A percentile compares a stretch with the other conserved stretches of the same genome.
Evolutionary conservation across 495 filamentous ascomycete species (phyloP).

Genomic region (Neurospora sp.): DNA sequence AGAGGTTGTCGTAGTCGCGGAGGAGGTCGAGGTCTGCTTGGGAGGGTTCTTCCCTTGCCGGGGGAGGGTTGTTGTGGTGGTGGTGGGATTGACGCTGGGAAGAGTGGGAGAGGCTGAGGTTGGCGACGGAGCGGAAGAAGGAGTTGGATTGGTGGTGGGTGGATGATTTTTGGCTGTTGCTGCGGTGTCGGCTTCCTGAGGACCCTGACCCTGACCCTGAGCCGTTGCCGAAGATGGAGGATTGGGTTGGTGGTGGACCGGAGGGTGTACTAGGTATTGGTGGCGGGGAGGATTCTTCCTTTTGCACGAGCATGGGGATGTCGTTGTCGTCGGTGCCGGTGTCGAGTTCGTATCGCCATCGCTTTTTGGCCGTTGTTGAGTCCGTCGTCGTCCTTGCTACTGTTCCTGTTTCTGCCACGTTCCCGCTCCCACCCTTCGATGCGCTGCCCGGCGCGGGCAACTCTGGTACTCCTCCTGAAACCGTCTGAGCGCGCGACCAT

Average conservation of each 20-base stretch:
- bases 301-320: slow-evolving; percentile 81
- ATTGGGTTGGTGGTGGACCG: slow-evolving; percentile 1
- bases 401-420: slow-evolving; percentile 11
- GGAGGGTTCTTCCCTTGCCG: slow-evolving; percentile 20
- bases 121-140: slow-evolving; percentile 83
- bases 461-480: slow-evolving; percentile 16
- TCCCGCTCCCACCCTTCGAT: slow-evolving; percentile 47
- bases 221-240: slow-evolving; percentile 34
- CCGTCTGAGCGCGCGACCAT: slow-evolving; percentile 54
- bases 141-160: slow-evolving; percentile 46
- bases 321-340: slow-evolving; percentile 63
- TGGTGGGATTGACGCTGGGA: slow-evolving; percentile 12
- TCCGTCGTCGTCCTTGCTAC: slow-evolving; percentile 14
- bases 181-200: slow-evolving; percentile 20
- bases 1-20: slow-evolving; percentile 86
- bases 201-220: slow-evolving; percentile 3
- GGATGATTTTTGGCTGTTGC: slow-evolving; percentile 20
- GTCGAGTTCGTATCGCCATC: slow-evolving; percentile 84
- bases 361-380: slow-evolving; percentile 29
- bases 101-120: slow-evolving; percentile 44
- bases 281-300: slow-evolving; percentile 37
- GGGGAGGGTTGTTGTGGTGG: slow-evolving; percentile 10
- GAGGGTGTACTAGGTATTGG: slow-evolving; percentile 1
- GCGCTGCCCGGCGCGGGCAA: slow-evolving; percentile 23
- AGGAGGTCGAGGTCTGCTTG: slow-evolving; percentile 56